Conservation (phyloP, 2,329 filamentous ascomycete genomes). For the Remersonia thermophila region DNA sequence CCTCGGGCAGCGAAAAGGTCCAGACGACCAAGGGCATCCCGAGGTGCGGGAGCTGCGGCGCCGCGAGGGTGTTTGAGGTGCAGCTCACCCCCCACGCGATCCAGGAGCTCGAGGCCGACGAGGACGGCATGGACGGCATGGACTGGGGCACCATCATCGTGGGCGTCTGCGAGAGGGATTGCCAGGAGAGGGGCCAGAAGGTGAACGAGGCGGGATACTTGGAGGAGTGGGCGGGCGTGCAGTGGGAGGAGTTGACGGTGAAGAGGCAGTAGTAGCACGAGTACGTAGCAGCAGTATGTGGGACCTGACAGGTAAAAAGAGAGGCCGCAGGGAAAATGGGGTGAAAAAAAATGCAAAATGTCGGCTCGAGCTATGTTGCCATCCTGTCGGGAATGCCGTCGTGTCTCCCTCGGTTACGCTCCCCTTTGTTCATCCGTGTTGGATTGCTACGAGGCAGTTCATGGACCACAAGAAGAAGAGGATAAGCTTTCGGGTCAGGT, state of each 20-base stretch:
- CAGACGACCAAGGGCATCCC: slow-evolving; percentile 43
- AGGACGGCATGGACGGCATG: slow-evolving; percentile 69
- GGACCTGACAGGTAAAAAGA: no score
- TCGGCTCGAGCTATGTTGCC: no score
- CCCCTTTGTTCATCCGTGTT: no score
- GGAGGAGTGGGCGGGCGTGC: slow-evolving; percentile 96
- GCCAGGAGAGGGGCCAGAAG: slow-evolving; percentile 45
- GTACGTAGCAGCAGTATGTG: no score
- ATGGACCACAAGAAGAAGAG: no score
- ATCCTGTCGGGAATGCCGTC: no score
- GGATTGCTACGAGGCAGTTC: no score
- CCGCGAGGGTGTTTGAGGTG: slow-evolving; percentile 70
- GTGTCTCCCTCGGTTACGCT: no score
- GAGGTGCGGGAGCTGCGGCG: slow-evolving; percentile 64
- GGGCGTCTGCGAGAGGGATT: slow-evolving; percentile 73
- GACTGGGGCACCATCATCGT: slow-evolving; percentile 94
- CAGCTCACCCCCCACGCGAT: slow-evolving; percentile 90
- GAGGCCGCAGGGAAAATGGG: not conserved
- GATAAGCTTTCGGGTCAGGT: slow-evolving; percentile 1
- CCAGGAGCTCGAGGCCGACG: slow-evolving; percentile 70
- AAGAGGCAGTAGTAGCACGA: slow-evolving; percentile 25
- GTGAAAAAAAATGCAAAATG: not conserved
- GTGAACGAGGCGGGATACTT: slow-evolving; percentile 61
- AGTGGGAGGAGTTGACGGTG: slow-evolving; percentile 71
- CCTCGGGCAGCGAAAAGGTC: slow-evolving; percentile 9